A percentile compares a stretch with the other conserved stretches of the same genome.
Evolutionary conservation across 1,284 basidiomycete genomes (phyloP).

Genomic region (Ceratobasidium sp.): DNA sequence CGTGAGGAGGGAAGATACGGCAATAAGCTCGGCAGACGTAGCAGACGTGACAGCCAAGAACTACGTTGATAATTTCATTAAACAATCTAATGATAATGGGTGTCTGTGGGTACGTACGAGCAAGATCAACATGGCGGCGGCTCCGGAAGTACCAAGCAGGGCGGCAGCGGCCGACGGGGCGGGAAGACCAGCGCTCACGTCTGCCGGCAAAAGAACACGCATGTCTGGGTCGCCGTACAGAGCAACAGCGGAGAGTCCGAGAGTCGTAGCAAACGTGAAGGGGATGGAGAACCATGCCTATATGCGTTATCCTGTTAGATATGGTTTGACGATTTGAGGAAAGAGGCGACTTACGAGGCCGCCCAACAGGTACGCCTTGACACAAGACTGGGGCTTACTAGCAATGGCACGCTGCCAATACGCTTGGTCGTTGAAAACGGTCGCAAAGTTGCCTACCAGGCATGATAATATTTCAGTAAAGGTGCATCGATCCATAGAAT

Average conservation of each 20-base stretch:
- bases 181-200: slow-evolving; percentile 89
- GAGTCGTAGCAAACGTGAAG: slow-evolving; percentile 79
- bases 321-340: neutral
- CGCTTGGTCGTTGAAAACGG: slow-evolving; percentile 78
- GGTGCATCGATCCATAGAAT: neutral
- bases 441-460: slow-evolving; percentile 83
- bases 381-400: slow-evolving; percentile 82
- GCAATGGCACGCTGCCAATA: slow-evolving; percentile 89
- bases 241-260: slow-evolving; percentile 86
- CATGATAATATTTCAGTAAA: neutral
- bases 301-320: neutral
- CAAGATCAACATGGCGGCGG: slow-evolving; percentile 75
- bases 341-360: slow-evolving; percentile 80
- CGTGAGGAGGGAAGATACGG: slow-evolving; percentile 83
- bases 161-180: slow-evolving; percentile 85
- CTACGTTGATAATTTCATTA: slow-evolving; percentile 54
- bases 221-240: slow-evolving; percentile 80
- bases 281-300: slow-evolving; percentile 80
- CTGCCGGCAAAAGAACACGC: slow-evolving; percentile 67
- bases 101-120: slow-evolving; percentile 57
- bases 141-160: slow-evolving; percentile 81
- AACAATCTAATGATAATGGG: neutral
- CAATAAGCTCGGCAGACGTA: slow-evolving; percentile 90
- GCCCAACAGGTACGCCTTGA: slow-evolving; percentile 90
- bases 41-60: slow-evolving; percentile 82